Evolutionary conservation across 768 basidiomycete genomes (phyloP).

Genomic region (Dentipellis fragilis): DNA sequence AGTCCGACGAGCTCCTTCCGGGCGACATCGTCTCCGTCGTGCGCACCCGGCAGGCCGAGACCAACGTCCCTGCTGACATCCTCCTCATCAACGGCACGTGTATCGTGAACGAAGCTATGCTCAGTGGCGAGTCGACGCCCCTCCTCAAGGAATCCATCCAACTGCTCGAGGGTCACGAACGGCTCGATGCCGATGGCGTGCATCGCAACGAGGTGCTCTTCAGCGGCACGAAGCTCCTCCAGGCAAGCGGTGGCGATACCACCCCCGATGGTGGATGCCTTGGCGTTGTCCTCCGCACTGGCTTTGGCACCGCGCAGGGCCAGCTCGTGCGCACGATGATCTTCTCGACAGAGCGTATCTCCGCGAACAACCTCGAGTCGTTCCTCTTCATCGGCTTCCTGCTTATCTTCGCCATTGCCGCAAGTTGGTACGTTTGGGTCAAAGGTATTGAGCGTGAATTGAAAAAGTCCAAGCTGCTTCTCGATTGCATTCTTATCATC

Average conservation of each 20-base stretch:
- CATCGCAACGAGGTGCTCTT: conserved; percentile 89
- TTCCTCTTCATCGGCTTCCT: conserved; percentile 98
- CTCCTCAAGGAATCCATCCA: conserved; percentile 93
- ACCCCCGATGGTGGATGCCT: conserved; percentile 92
- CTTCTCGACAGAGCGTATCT: conserved; percentile 93
- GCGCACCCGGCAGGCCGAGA: conserved; percentile 59
- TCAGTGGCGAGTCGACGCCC: conserved; percentile 96
- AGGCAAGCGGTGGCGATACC: conserved; percentile 55
- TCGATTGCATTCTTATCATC: conserved; percentile 93
- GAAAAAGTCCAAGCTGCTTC: conserved; percentile 88
- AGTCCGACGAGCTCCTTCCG: conserved; percentile 82
- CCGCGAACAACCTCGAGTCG: conserved; percentile 90
- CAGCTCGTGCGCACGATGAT: conserved; percentile 98
- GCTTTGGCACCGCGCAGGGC: conserved; percentile 96
- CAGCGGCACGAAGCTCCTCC: conserved; percentile 94
- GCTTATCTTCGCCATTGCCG: conserved; percentile 94
- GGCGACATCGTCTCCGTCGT: conserved; percentile 84
- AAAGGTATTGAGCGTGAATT: conserved; percentile 89
- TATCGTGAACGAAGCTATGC: conserved; percentile 99
- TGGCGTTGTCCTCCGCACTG: conserved; percentile 87
- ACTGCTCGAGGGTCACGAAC: conserved; percentile 63
- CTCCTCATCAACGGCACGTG: conserved; percentile 86
- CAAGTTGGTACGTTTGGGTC: conserved; percentile 97
- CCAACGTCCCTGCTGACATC: conserved; percentile 87
- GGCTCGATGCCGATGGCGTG: conserved; percentile 72